Percentiles rank a stretch among this genome's conserved stretches.
phyloP scores from a whole-genome alignment of 768 basidiomycete genomes.

The Phlebiopsis flavidoalba region DNA sequence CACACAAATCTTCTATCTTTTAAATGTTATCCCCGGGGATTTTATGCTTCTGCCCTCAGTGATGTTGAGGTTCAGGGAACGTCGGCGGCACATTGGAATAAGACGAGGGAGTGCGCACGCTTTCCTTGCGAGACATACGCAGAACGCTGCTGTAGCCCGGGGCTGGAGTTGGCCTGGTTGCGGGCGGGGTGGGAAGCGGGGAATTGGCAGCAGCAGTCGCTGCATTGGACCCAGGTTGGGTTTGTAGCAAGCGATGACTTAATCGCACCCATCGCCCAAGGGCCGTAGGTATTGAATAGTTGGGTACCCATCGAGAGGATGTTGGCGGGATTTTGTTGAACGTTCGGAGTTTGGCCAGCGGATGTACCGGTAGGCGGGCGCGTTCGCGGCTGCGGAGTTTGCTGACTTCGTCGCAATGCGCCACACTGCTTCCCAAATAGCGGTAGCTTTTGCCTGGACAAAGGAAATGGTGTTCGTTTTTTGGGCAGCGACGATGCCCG shows the following conservation, averaged over 20 bases:
- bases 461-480: constrained; percentile 50
- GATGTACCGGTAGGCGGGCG: constrained; percentile 10
- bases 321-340: neutral
- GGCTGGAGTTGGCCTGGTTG: neutral
- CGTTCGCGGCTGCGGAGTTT: neutral
- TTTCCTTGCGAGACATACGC: neutral
- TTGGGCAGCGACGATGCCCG: constrained; percentile 50
- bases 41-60: neutral
- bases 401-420: constrained; percentile 30
- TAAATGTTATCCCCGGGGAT: neutral
- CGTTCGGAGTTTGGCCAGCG: neutral
- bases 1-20: neutral
- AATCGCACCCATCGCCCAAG: constrained; percentile 10
- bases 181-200: constrained; percentile 4
- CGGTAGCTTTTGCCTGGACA: constrained; percentile 43
- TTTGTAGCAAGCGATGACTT: neutral
- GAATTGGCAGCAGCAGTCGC: neutral
- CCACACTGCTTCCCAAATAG: constrained; percentile 44
- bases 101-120: constrained; percentile 13
- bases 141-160: constrained; percentile 5
- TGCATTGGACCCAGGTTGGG: neutral
- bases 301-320: constrained; percentile 5
- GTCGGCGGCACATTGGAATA: constrained; percentile 21
- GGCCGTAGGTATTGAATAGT: constrained; percentile 10
- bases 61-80: constrained; percentile 16